A percentile compares a stretch with the other conserved stretches of the same genome.
These are phyloP conservation scores for Boletus rufocinnamomeus DNA, from an alignment of 768 basidiomycete species.

Conservation along the genomic window DNA sequence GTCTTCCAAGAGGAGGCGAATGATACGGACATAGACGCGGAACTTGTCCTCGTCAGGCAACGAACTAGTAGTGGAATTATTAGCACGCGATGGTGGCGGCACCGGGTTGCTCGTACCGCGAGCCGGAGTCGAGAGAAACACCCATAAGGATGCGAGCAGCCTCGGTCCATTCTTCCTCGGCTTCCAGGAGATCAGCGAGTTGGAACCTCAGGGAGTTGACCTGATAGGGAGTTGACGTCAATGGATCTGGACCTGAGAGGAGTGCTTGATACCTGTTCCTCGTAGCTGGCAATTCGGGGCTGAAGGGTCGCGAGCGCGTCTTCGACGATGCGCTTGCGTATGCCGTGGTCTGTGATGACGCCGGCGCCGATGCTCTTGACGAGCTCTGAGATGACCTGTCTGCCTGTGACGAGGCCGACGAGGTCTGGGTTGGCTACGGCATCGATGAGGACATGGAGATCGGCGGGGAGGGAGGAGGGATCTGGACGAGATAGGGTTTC, in stretches of 20 bases:
- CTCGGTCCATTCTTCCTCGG: constrained; percentile 91
- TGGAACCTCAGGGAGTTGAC: constrained; percentile 82
- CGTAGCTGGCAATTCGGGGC: constrained; percentile 85
- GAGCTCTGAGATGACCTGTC: constrained; percentile 85
- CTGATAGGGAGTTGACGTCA: constrained; percentile 41
- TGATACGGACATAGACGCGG: constrained; percentile 88
- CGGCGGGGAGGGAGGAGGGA: constrained; percentile 44
- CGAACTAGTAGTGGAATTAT: constrained; percentile 39
- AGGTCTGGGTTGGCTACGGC: constrained; percentile 80
- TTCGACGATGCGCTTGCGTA: constrained; percentile 73
- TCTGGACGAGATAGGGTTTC: constrained; percentile 60
- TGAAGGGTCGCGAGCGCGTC: constrained; percentile 71
- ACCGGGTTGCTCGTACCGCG: constrained; percentile 55
- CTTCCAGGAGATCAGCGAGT: constrained; percentile 87
- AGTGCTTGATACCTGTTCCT: constrained; percentile 77
- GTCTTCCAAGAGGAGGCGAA: constrained; percentile 91
- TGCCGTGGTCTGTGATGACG: constrained; percentile 51
- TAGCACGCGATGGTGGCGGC: constrained; percentile 1
- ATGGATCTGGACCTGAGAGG: neutral
- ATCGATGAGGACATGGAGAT: constrained; percentile 74
- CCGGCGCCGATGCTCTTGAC: constrained; percentile 67
- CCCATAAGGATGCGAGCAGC: constrained; percentile 92
- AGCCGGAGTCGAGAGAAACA: constrained; percentile 87
- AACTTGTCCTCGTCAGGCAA: constrained; percentile 85
- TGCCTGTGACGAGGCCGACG: constrained; percentile 82